Evolutionary conservation across 352 stramenopile genomes (phyloP).

Genomic region (Globisporangium ultimum): DNA sequence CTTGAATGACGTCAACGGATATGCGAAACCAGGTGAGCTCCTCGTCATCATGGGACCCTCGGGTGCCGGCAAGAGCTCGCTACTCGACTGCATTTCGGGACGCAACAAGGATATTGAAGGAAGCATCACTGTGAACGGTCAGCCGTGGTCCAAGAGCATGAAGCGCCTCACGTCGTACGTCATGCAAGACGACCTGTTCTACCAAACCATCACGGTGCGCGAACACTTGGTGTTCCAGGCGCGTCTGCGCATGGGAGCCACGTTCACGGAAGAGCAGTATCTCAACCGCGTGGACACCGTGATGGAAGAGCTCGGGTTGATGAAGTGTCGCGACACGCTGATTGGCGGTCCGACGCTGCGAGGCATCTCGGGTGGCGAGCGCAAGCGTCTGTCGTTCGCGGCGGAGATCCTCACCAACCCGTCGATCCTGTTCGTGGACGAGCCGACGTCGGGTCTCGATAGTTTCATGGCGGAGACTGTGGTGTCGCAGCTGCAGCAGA

Average conservation of each 20-base stretch:
- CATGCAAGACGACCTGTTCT: slow-evolving; percentile 90
- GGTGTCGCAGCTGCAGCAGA: slow-evolving; percentile 49
- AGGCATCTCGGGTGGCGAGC: slow-evolving; percentile 71
- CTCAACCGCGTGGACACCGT: slow-evolving; percentile 41
- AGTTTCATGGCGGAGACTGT: slow-evolving; percentile 53
- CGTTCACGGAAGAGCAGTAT: slow-evolving; percentile 22
- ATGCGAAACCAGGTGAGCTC: slow-evolving; percentile 42
- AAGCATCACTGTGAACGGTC: slow-evolving; percentile 62
- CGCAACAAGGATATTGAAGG: slow-evolving; percentile 77
- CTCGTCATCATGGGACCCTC: slow-evolving; percentile 69
- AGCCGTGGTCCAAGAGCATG: slow-evolving; percentile 27
- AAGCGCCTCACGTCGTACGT: slow-evolving; percentile 57
- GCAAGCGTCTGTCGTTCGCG: slow-evolving; percentile 80
- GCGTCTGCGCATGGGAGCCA: slow-evolving; percentile 63
- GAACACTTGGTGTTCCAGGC: slow-evolving; percentile 88
- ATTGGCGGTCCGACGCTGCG: slow-evolving; percentile 42
- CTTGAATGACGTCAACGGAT: slow-evolving; percentile 43
- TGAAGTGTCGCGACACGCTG: slow-evolving; percentile 46
- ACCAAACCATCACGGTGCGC: slow-evolving; percentile 84
- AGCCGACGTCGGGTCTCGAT: slow-evolving; percentile 71
- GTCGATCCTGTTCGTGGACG: slow-evolving; percentile 82
- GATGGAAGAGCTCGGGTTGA: slow-evolving; percentile 56
- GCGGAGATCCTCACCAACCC: slow-evolving; percentile 80
- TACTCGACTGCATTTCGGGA: slow-evolving; percentile 92
- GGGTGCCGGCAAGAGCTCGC: slow-evolving; percentile 89